phyloP scores from a whole-genome alignment of 1,284 basidiomycete genomes.

The Irpex lacteus region DNA sequence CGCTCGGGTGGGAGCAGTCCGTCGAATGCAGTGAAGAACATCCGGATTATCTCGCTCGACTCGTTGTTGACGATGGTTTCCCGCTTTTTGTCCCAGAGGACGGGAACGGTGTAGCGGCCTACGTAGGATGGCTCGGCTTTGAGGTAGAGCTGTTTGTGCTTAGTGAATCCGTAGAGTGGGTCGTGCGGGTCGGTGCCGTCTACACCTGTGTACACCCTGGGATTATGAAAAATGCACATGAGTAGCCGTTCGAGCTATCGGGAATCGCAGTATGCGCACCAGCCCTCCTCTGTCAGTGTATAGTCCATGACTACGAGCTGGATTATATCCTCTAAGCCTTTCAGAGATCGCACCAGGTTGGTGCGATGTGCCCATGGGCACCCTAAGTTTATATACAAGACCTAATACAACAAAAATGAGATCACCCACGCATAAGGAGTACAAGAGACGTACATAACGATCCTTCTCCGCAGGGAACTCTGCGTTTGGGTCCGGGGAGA shows the following conservation, averaged over 20 bases:
- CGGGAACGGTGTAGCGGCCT: slow-evolving; percentile 85
- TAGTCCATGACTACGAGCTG: slow-evolving; percentile 29
- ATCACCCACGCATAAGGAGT: slow-evolving; percentile 27
- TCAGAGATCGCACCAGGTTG: slow-evolving; percentile 86
- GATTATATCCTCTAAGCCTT: slow-evolving; percentile 87
- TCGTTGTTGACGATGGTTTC: slow-evolving; percentile 95
- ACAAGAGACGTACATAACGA: slow-evolving; percentile 28
- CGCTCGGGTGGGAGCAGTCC: slow-evolving; percentile 51
- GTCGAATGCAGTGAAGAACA: slow-evolving; percentile 87
- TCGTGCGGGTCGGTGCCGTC: slow-evolving; percentile 76
- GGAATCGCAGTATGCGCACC: not conserved
- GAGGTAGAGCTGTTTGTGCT: slow-evolving; percentile 82
- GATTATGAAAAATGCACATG: slow-evolving; percentile 54
- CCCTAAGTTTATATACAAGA: not conserved
- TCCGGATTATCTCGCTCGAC: slow-evolving; percentile 90
- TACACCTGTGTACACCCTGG: slow-evolving; percentile 69
- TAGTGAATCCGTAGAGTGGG: slow-evolving; percentile 56
- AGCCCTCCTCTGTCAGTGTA: slow-evolving; percentile 33
- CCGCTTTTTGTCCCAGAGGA: slow-evolving; percentile 92
- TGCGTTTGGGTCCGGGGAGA: slow-evolving; percentile 56
- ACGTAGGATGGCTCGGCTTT: slow-evolving; percentile 69
- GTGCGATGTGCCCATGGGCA: slow-evolving; percentile 87
- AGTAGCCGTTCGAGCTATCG: not conserved
- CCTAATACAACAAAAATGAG: not conserved
- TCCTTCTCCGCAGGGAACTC: slow-evolving; percentile 81